Conservation (phyloP, 1,284 basidiomycete genomes). For the Sanguinoderma infundibulare region DNA sequence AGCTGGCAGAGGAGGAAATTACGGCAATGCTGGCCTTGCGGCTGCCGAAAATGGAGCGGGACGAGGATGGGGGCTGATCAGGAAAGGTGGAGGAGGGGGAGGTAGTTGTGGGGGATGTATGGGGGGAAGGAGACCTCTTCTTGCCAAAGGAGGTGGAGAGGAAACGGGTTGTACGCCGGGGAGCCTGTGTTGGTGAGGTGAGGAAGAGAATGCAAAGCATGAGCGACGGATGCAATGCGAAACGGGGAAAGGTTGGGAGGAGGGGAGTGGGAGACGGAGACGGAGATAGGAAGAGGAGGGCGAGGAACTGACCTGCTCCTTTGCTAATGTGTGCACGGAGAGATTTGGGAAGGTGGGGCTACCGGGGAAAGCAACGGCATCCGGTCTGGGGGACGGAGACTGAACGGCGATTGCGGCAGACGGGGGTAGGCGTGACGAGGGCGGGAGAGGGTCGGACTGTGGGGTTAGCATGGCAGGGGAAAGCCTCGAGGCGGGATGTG, state of each 20-base stretch:
- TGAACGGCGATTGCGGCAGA: constrained; percentile 25
- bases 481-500: constrained; percentile 18
- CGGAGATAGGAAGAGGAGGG: constrained; percentile 1
- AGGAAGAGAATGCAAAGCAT: constrained; percentile 3
- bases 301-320: constrained; percentile 34
- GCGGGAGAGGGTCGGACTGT: constrained; percentile 16
- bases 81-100: constrained; percentile 17
- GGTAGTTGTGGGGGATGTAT: constrained; percentile 17
- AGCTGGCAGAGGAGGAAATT: constrained; percentile 25
- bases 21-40: constrained; percentile 29
- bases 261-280: constrained; percentile 4
- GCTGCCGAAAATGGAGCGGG: constrained; percentile 28
- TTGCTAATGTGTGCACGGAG: constrained; percentile 6
- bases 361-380: constrained; percentile 17
- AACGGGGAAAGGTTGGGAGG: constrained; percentile 7
- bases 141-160: constrained; percentile 32
- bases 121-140: constrained; percentile 33
- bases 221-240: constrained; percentile 5
- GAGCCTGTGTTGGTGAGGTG: constrained; percentile 23
- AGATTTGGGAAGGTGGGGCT: constrained; percentile 4
- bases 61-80: constrained; percentile 18
- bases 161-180: constrained; percentile 34
- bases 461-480: constrained; percentile 18
- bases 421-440: constrained; percentile 20
- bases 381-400: constrained; percentile 17